Evolutionary conservation across 768 basidiomycete species (phyloP).

Genomic region (Suillus sp.): DNA sequence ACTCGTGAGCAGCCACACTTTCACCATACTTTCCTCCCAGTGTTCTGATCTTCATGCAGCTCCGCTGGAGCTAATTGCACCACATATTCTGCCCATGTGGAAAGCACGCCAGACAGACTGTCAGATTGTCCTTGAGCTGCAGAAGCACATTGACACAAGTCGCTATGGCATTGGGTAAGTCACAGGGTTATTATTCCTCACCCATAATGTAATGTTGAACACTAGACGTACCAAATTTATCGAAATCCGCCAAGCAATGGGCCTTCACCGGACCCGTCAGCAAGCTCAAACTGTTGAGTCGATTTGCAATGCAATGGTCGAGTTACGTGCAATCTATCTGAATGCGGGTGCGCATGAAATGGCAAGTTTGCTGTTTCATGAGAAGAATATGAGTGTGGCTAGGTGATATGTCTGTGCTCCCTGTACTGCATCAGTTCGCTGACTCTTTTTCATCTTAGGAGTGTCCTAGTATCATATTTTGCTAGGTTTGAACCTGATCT

Average conservation of each 20-base stretch:
- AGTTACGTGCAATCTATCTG: slow-evolving; percentile 26
- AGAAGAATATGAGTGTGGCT: slow-evolving; percentile 28
- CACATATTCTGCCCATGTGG: slow-evolving; percentile 25
- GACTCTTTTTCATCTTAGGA: slow-evolving; percentile 7
- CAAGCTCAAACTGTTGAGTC: slow-evolving; percentile 26
- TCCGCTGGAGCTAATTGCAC: slow-evolving; percentile 14
- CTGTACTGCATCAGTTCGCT: background rate
- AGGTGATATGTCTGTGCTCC: slow-evolving; percentile 18
- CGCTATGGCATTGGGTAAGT: slow-evolving; percentile 27
- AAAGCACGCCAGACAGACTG: slow-evolving; percentile 27
- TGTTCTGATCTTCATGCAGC: slow-evolving; percentile 15
- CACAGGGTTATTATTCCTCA: slow-evolving; percentile 3
- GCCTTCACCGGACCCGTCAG: slow-evolving; percentile 20
- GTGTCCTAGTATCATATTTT: slow-evolving; percentile 11
- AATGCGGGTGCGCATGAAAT: slow-evolving; percentile 31
- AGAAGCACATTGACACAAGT: slow-evolving; percentile 25
- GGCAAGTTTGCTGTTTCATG: slow-evolving; percentile 23
- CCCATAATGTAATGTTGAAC: background rate
- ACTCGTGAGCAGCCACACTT: slow-evolving; percentile 7
- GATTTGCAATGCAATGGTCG: slow-evolving; percentile 22
- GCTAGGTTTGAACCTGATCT: slow-evolving; percentile 22
- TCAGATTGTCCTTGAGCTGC: slow-evolving; percentile 26
- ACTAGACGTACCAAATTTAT: slow-evolving; percentile 2
- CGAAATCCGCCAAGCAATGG: slow-evolving; percentile 20
- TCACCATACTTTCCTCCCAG: background rate